Conservation (phyloP, 2,329 filamentous ascomycete genomes). For the Aspergillus sp. region DNA sequence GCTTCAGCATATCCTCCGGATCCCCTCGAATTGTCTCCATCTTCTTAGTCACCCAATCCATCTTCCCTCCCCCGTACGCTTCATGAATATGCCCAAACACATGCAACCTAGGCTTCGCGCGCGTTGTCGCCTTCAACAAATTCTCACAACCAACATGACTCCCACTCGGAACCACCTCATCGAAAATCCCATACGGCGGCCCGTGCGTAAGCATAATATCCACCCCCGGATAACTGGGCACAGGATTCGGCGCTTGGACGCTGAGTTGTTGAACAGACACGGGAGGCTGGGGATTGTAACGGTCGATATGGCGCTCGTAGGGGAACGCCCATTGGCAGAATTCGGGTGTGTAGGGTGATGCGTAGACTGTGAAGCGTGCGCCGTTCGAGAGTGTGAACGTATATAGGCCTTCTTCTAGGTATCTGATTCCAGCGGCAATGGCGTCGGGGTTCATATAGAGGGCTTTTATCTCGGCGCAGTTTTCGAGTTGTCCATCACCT, state of each 20-base stretch:
- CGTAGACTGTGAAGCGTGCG: constrained; percentile 47
- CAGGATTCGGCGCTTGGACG: constrained; percentile 23
- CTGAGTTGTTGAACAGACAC: constrained; percentile 15
- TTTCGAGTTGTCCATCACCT: constrained; percentile 13
- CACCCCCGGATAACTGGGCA: constrained; percentile 40
- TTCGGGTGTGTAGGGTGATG: constrained; percentile 48
- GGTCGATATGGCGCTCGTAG: constrained; percentile 45
- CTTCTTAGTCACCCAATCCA: constrained; percentile 13
- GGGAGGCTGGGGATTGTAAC: constrained; percentile 41
- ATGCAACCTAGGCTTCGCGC: constrained; percentile 49
- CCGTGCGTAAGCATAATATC: constrained; percentile 59
- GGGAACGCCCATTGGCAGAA: constrained; percentile 53
- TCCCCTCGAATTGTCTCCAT: constrained; percentile 17
- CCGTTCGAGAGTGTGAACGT: constrained; percentile 42
- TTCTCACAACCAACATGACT: constrained; percentile 49
- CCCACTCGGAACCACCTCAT: constrained; percentile 28
- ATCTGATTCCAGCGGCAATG: constrained; percentile 41
- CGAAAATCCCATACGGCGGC: constrained; percentile 48
- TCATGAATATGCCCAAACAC: constrained; percentile 60
- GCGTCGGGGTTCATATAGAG: constrained; percentile 44
- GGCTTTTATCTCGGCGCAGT: constrained; percentile 29
- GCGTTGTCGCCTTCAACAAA: constrained; percentile 45
- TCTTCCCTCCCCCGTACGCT: constrained; percentile 42
- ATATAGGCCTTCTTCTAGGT: constrained; percentile 50
- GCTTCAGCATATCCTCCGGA: constrained; percentile 22